phyloP scores from a whole-genome alignment of 345 rosid species.

The Arabis hirsuta region DNA sequence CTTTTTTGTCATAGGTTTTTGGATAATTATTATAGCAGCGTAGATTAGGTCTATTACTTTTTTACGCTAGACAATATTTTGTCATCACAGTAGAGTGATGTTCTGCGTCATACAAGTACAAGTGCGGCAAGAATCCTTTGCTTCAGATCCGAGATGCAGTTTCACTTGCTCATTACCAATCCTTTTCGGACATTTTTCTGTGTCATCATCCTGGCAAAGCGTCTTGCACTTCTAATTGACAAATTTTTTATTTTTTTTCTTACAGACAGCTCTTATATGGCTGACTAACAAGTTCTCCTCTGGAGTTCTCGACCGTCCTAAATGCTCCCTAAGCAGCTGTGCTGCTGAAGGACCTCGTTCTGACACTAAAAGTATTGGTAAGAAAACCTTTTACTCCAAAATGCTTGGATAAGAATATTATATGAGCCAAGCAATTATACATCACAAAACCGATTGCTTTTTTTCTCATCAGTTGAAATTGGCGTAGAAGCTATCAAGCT shows the following conservation, averaged over 20 bases:
- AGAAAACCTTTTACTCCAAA: conserved; percentile 19
- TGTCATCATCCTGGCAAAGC: neutral
- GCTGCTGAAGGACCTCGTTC: conserved; percentile 34
- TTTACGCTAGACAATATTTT: neutral
- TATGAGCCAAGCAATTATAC: neutral
- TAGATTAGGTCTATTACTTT: neutral
- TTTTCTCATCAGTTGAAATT: conserved; percentile 47
- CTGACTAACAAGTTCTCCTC: conserved; percentile 80
- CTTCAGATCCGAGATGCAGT: conserved; percentile 6
- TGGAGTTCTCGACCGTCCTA: conserved; percentile 87
- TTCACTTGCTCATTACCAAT: neutral
- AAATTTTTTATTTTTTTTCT: conserved; percentile 14
- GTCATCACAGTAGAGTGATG: conserved; percentile 1
- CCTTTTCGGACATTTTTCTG: neutral
- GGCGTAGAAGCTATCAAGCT: conserved; percentile 84
- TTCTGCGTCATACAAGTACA: neutral
- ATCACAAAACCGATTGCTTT: conserved; percentile 29
- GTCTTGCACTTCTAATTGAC: conserved; percentile 16
- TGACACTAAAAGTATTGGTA: conserved; percentile 57
- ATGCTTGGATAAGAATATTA: neutral
- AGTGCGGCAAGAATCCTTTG: neutral
- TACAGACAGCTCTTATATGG: conserved; percentile 72
- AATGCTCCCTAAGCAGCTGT: conserved; percentile 60
- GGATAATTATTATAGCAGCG: neutral
- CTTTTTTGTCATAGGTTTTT: neutral